phyloP scores from a whole-genome alignment of 2,329 filamentous ascomycete genomes.

The Talaromyces islandicus region DNA sequence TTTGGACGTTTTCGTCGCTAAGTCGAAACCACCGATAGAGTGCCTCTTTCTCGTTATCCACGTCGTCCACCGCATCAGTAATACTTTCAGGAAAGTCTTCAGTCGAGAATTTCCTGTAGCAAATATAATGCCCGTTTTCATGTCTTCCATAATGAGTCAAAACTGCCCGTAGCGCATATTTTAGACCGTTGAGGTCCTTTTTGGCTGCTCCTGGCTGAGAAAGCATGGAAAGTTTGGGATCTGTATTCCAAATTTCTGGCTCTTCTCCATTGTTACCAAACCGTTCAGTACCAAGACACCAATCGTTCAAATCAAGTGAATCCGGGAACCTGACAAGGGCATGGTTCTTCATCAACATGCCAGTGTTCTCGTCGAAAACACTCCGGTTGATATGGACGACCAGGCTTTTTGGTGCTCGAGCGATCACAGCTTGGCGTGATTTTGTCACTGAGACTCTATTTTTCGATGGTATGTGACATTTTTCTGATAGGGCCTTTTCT shows the following conservation, averaged over 20 bases:
- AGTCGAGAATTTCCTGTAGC: slow-evolving; percentile 66
- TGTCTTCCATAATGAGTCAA: slow-evolving; percentile 87
- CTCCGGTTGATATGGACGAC: slow-evolving; percentile 88
- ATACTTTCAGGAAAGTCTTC: slow-evolving; percentile 25
- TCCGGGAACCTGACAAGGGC: slow-evolving; percentile 72
- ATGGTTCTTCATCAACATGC: slow-evolving; percentile 74
- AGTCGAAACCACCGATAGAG: slow-evolving; percentile 75
- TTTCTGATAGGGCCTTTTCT: slow-evolving; percentile 57
- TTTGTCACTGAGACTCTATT: slow-evolving; percentile 73
- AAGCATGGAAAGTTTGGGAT: slow-evolving; percentile 69
- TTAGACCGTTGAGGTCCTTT: slow-evolving; percentile 34
- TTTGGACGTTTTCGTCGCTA: slow-evolving; percentile 78
- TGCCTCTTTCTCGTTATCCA: slow-evolving; percentile 27
- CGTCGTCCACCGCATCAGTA: slow-evolving; percentile 21
- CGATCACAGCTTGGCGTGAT: slow-evolving; percentile 81
- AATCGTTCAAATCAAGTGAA: slow-evolving; percentile 69
- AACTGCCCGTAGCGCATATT: slow-evolving; percentile 76
- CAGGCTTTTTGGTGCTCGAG: slow-evolving; percentile 71
- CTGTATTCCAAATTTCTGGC: slow-evolving; percentile 63
- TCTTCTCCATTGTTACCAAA: slow-evolving; percentile 24
- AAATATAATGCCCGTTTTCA: slow-evolving; percentile 94
- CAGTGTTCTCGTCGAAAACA: slow-evolving; percentile 78
- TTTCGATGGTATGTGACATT: slow-evolving; percentile 61
- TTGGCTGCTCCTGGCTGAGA: slow-evolving; percentile 52
- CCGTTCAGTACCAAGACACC: slow-evolving; percentile 65